Evolutionary conservation across 2,329 filamentous ascomycete genomes (phyloP), one percentile per base, ranked within the genome.

Genomic region (Xylariaceae sp.): DNA sequence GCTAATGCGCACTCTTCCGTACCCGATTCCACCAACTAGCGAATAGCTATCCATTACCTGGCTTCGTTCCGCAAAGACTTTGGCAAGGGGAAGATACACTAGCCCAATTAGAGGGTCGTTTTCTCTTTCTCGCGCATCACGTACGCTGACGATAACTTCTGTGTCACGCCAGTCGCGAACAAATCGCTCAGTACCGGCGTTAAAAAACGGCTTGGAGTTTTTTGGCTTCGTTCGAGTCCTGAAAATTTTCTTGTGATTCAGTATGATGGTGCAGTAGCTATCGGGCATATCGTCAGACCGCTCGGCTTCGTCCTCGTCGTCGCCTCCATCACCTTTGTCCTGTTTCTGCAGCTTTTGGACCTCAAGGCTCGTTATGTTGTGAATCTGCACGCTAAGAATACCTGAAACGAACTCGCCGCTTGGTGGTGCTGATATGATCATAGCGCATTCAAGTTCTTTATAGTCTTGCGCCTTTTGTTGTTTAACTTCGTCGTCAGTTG

Each of bases 141-240:
- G 80, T 1, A 90, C 86, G 1, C 81, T 77, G 24, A 92, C 73
- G 59, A 88, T 85, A 26, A 91, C 76, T 66, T 91, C 87, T 1
- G 85, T 81, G 10, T 79, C 82, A 13, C 75, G 77, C 81, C 87
- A 90, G 66, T 91, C 84, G 10, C 82, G 77, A 32, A 91, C 78
- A 58, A 90, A 89, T 4, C 86, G 81, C 67, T 92, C 88, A 2
- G 84, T 89, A 5, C 86, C 86, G 2, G 88, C 88, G 59, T 91
- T 91, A 76, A 88, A 91, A 70, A 91, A 91, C 0, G 88, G 88
- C 63, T 89, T 90, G 0, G 84, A 80, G 57, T 90, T 91, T 72
- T 90, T 89, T 1, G 88, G 88, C 70, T 92, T 91, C 0, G 88
- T 89, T 13, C 88, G 76, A 2, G 88, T 89, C 62, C 81, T 85